These are phyloP conservation scores for Dothideomycetes sp. DNA, from an alignment of 2,329 filamentous ascomycete genomes.

Conservation along the genomic window DNA sequence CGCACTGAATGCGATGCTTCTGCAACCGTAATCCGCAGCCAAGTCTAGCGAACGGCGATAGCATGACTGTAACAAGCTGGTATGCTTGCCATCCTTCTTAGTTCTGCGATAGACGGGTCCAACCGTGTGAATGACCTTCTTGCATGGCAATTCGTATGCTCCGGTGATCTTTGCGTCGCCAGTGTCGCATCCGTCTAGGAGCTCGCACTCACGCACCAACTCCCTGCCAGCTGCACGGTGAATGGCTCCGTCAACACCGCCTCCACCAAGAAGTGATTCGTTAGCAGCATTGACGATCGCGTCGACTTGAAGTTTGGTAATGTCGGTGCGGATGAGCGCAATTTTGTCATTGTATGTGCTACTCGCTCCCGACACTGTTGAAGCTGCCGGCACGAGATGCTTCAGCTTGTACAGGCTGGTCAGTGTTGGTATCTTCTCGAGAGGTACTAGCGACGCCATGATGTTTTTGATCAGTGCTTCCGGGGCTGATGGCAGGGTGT, in stretches of 20 bases:
- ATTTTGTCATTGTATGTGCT: slow-evolving; percentile 58
- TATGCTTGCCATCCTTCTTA: slow-evolving; percentile 30
- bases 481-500: no score
- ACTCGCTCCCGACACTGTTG: slow-evolving; percentile 33
- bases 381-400: slow-evolving; percentile 32
- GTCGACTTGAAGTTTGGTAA: slow-evolving; percentile 68
- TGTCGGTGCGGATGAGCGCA: slow-evolving; percentile 63
- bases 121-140: slow-evolving; percentile 80
- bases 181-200: slow-evolving; percentile 62
- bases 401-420: slow-evolving; percentile 55
- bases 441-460: slow-evolving; percentile 26
- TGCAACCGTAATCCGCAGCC: slow-evolving; percentile 57
- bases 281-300: slow-evolving; percentile 95
- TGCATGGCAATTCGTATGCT: slow-evolving; percentile 66
- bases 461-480: no score
- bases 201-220: slow-evolving; percentile 62
- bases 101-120: slow-evolving; percentile 62
- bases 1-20: slow-evolving; percentile 70
- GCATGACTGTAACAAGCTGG: slow-evolving; percentile 47
- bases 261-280: slow-evolving; percentile 64
- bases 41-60: slow-evolving; percentile 64
- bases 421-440: slow-evolving; percentile 53
- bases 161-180: slow-evolving; percentile 75
- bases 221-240: slow-evolving; percentile 67
- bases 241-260: slow-evolving; percentile 72